Evolutionary conservation across 1,284 basidiomycete species (phyloP).

Genomic region (Phaffia rhodozyma): DNA sequence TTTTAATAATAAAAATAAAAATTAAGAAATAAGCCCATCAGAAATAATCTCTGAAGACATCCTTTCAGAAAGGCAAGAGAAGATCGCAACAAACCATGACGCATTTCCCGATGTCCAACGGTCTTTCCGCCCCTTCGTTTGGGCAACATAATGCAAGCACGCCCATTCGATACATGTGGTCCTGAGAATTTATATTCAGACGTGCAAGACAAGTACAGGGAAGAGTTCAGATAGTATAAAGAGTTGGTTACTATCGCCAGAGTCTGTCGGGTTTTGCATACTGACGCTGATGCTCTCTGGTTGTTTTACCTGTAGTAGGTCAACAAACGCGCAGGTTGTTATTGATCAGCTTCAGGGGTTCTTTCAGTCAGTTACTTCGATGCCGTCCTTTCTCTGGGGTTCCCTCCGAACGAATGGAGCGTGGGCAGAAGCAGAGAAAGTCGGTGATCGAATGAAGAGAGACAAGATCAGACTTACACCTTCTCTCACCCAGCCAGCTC

Average conservation of each 20-base stretch:
- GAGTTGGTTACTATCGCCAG: not conserved
- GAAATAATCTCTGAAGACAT: too few species aligned
- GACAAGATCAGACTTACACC: conserved; percentile 41
- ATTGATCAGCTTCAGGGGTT: too few species aligned
- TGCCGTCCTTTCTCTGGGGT: not conserved
- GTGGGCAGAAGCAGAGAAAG: not conserved
- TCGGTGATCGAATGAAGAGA: not conserved
- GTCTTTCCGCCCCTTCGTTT: conserved; percentile 45
- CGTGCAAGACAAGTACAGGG: too few species aligned
- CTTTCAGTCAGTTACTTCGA: not conserved
- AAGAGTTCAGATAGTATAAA: not conserved
- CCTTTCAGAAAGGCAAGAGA: not conserved
- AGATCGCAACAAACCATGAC: conserved; percentile 27
- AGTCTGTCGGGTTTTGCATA: not conserved
- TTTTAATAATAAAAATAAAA: too few species aligned
- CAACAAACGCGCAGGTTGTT: too few species aligned
- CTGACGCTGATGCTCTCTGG: conserved; percentile 40
- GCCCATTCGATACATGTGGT: conserved; percentile 67
- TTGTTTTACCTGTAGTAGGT: conserved; percentile 47
- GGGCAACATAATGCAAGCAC: conserved; percentile 69
- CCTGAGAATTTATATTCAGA: not conserved
- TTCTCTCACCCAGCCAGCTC: conserved; percentile 86
- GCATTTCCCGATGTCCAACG: conserved; percentile 58
- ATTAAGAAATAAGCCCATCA: too few species aligned
- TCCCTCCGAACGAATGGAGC: not conserved